Evolutionary conservation across 2,329 filamentous ascomycete genomes (phyloP), one percentile per base, ranked within the genome.

Genomic region (Raffaelea ambrosiae): DNA sequence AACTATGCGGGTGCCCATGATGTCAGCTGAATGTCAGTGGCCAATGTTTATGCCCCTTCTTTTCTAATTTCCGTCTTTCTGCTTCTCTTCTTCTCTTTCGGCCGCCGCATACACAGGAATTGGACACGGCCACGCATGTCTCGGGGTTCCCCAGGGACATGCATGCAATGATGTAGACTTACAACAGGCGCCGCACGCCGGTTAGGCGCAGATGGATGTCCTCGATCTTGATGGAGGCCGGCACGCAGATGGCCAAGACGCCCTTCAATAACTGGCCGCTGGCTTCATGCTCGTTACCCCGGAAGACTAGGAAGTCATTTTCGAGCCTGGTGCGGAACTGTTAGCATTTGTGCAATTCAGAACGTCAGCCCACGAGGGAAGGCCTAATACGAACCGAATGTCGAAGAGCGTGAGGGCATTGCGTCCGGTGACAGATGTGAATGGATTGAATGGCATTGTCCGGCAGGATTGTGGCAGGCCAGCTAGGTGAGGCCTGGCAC

Each of bases 241-340:
- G 79, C 33, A 91, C 70, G 59, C 86, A 90, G 33, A 91, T 71
- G 33, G 90, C 83, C 29, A 91, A 67, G 21, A 77, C 79, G 42
- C 87, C 87, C 59, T 83, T 86, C 55, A 93, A 67, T 47, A 86
- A 66, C 58, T 88, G 85, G 52, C 84, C 86, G 40, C 84, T 78
- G 42, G 86, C 84, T 61, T 91, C 87, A 61, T 85, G 74, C 48
- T 87, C 82, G 55, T 70, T 76, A 51, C 87, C 87, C 46, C 86
- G 82, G 53, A 93, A 84, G 26, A 91, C 82, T 50, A 91, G 79
- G 49, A 90, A 86, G 58, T 88, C 83, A 59, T 84, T 83, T 46
- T 90, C 84, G 51, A 90, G 76, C 46, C 86, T 89, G 58, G n/a
- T n/a, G n/a, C n/a, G n/a, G n/a, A 7, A 5, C 8, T 39, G 18